Percentiles rank a stretch among this genome's conserved stretches.
phyloP scores from a whole-genome alignment of 768 basidiomycete genomes.

The Gautieria morchelliformis region DNA sequence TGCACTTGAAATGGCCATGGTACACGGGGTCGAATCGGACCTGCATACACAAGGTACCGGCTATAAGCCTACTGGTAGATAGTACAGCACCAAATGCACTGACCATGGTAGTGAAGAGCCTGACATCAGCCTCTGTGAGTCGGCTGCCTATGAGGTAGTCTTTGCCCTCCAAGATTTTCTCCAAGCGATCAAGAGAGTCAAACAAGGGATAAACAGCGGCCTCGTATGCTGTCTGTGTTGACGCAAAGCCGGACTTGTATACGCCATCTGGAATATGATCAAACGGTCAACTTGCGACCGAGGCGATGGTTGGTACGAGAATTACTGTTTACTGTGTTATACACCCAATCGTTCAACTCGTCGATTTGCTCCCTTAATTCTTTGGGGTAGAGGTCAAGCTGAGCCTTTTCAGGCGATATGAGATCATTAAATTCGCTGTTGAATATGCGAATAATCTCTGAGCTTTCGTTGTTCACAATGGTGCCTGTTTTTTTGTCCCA shows the following conservation, averaged over 20 bases:
- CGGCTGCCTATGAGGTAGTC: conserved; percentile 75
- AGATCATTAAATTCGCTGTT: conserved; percentile 77
- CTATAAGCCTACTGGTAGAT: too few species aligned
- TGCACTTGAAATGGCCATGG: conserved; percentile 90
- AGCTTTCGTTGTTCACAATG: conserved; percentile 93
- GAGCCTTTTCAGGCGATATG: conserved; percentile 52
- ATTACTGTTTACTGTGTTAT: conserved; percentile 76
- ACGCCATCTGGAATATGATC: conserved; percentile 51
- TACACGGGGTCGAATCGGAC: conserved; percentile 89
- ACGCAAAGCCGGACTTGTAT: conserved; percentile 85
- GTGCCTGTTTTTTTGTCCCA: conserved; percentile 87
- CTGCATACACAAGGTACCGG: conserved; percentile 24
- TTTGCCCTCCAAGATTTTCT: conserved; percentile 66
- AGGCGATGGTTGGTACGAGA: background rate
- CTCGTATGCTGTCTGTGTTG: conserved; percentile 71
- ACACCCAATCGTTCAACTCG: conserved; percentile 76
- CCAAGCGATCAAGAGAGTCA: conserved; percentile 69
- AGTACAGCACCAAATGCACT: conserved; percentile 17
- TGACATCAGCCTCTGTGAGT: conserved; percentile 77
- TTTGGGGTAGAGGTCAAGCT: conserved; percentile 67
- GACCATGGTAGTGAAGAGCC: conserved; percentile 91
- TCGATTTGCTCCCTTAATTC: conserved; percentile 70
- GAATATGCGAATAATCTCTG: conserved; percentile 91
- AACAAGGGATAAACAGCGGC: conserved; percentile 67
- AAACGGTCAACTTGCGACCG: background rate